Evolutionary conservation across 106 monocot genomes (phyloP).

Genomic region (Dendrobium nobile): DNA sequence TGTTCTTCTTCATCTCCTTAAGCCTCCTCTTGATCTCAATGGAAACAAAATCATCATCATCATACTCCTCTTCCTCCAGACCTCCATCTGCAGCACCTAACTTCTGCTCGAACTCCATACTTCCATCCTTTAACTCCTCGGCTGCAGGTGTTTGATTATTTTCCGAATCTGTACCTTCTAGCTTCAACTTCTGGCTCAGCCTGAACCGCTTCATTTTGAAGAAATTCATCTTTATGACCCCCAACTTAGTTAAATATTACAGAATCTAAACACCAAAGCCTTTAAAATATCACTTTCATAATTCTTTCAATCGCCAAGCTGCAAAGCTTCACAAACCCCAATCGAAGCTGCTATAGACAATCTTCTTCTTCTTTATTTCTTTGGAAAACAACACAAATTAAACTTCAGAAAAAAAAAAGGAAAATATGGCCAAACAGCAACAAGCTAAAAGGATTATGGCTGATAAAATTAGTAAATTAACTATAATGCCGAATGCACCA

Average conservation of each 20-base stretch:
- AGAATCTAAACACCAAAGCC: neutral
- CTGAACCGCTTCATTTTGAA: slow-evolving; percentile 45
- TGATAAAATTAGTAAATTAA: neutral
- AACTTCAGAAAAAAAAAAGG: too few species aligned
- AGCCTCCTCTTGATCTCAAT: slow-evolving; percentile 89
- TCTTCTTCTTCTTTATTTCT: neutral
- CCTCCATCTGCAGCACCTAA: neutral
- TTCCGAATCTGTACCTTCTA: slow-evolving; percentile 14
- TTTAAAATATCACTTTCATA: too few species aligned
- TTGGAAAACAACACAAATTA: neutral
- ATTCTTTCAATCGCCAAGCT: neutral
- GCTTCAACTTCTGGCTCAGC: slow-evolving; percentile 20
- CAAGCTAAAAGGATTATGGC: neutral
- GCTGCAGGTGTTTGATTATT: neutral
- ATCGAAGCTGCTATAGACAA: too few species aligned
- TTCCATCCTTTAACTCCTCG: slow-evolving; percentile 10
- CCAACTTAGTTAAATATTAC: neutral
- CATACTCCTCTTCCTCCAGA: slow-evolving; percentile 23
- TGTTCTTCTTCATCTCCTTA: slow-evolving; percentile 92
- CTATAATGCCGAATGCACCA: neutral
- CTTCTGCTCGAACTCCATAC: slow-evolving; percentile 16
- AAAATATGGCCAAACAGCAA: neutral
- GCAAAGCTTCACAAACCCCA: neutral
- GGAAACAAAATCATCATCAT: slow-evolving; percentile 85
- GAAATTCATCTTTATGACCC: slow-evolving; percentile 49